A percentile compares a stretch with the other conserved stretches of the same genome.
Evolutionary conservation across 805 yeast species (phyloP).

Genomic region (Suhomyces emberorum): DNA sequence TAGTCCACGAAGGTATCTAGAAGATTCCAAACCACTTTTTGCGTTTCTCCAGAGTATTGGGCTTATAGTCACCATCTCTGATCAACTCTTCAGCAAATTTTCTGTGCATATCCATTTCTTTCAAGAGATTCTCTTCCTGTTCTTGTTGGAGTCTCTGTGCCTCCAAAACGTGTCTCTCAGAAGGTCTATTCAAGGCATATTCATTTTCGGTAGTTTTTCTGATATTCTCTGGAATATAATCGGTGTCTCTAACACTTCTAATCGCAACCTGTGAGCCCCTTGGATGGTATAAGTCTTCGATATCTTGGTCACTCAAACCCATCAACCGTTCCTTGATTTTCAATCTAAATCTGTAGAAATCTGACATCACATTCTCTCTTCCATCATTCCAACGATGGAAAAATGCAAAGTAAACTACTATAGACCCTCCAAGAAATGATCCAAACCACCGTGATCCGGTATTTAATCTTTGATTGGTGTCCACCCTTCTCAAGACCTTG

Average conservation of each 20-base stretch:
- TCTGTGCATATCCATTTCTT: constrained; percentile 30
- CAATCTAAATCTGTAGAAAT: constrained; percentile 61
- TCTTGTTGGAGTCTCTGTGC: constrained; percentile 70
- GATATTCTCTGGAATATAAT: constrained; percentile 40
- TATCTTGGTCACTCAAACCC: constrained; percentile 60
- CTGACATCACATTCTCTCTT: constrained; percentile 68
- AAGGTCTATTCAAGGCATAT: constrained; percentile 61
- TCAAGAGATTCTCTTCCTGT: constrained; percentile 51
- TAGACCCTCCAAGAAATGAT: constrained; percentile 44
- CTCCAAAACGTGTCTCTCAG: constrained; percentile 66
- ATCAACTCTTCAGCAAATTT: constrained; percentile 19
- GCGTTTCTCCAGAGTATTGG: constrained; percentile 8
- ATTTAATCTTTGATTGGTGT: constrained; percentile 50
- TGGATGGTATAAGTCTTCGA: constrained; percentile 57
- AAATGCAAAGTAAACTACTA: constrained; percentile 60
- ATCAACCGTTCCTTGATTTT: constrained; percentile 49
- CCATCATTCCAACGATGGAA: constrained; percentile 86
- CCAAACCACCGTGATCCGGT: constrained; percentile 61
- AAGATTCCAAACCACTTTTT: constrained; percentile 21
- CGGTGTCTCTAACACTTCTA: constrained; percentile 42
- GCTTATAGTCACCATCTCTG: constrained; percentile 8
- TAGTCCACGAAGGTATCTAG: no score
- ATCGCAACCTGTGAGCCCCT: constrained; percentile 36
- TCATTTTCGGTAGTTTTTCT: constrained; percentile 44
- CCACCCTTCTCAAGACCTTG: constrained; percentile 62